Evolutionary conservation across 768 basidiomycete species (phyloP), one percentile per base, ranked within the genome.

Genomic region (Gloeophyllum trabeum): DNA sequence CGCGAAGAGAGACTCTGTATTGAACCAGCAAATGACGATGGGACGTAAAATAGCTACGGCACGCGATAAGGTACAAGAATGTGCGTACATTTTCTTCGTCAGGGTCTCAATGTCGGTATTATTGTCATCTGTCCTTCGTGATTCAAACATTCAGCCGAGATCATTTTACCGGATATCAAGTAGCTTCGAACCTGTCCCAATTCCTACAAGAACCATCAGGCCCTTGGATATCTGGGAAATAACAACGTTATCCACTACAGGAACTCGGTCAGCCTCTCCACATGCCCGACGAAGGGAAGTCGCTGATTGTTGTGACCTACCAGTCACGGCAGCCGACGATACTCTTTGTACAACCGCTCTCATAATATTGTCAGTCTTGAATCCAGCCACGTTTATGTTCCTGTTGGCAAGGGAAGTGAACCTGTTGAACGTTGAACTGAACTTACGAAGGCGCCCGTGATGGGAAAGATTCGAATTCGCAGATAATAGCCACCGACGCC

Each of bases 131-230:
- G 54, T 55, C 58, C 61, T 70, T 54, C 41, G 30, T 7, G 28
- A 30, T 30, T 16, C 7, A 44, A 36, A 35, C 41, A 39, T 41
- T 58, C 41, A 55, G 51, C 40, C 41, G 28, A 20, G 40, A 35
- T 23, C 43, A 14, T 43, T 46, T n/a, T 40, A 41, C 24, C 18
- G 20, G 39, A 24, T 34, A 22, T 22, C 19, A 42, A 37, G 20
- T 30, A 40, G 25, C 41, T 50, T 43, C 48, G 50, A 65, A 85
- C 87, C 86, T 63, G 68, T 66, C 34, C 85, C 87, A 49, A 97
- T 86, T 21, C 93, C 93, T 24, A 97, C 77, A 13, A 97, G 74
- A 16, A 93, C 85, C 75, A 97, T 81, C 23, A 97, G 65, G 1
- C 93, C 93, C 49, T 72, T 69, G 14, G 81, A 80, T 46, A 97